Conservation (phyloP, 495 filamentous ascomycete species). For the Neurospora sp. region DNA sequence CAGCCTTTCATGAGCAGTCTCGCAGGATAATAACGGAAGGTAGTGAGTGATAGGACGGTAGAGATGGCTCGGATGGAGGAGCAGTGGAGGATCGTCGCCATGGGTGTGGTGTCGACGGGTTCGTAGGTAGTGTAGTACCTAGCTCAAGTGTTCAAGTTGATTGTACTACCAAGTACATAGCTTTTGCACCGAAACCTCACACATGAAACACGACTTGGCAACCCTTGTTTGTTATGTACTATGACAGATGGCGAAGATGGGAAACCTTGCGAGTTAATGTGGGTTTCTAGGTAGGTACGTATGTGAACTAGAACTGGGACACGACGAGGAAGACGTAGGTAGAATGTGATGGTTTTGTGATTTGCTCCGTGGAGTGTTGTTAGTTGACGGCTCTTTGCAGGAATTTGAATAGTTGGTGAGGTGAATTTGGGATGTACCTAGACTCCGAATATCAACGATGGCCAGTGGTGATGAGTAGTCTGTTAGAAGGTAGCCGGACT, state of each 20-base stretch:
- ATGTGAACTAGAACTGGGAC: not conserved
- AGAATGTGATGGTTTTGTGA: not conserved
- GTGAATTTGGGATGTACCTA: not conserved
- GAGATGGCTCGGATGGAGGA: not conserved
- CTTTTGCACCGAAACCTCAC: not conserved
- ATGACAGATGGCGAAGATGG: not conserved
- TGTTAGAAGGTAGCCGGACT: not conserved
- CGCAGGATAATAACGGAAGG: not conserved
- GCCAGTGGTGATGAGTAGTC: not conserved
- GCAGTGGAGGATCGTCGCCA: not conserved
- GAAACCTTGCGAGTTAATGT: not conserved
- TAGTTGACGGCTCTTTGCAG: too few relatives aligned
- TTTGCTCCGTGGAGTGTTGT: not conserved
- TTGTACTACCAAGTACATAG: not conserved
- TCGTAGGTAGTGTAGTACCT: too few relatives aligned
- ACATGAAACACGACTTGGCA: not conserved
- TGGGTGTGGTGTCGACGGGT: not conserved
- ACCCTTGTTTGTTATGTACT: not conserved
- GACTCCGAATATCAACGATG: not conserved
- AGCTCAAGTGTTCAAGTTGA: not conserved
- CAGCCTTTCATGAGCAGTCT: not conserved
- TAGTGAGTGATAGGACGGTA: not conserved
- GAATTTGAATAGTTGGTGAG: not conserved
- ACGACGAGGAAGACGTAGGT: not conserved
- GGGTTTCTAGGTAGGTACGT: not conserved